Evolutionary conservation across 352 stramenopile genomes (phyloP).

Genomic region (Saprolegnia parasitica): DNA sequence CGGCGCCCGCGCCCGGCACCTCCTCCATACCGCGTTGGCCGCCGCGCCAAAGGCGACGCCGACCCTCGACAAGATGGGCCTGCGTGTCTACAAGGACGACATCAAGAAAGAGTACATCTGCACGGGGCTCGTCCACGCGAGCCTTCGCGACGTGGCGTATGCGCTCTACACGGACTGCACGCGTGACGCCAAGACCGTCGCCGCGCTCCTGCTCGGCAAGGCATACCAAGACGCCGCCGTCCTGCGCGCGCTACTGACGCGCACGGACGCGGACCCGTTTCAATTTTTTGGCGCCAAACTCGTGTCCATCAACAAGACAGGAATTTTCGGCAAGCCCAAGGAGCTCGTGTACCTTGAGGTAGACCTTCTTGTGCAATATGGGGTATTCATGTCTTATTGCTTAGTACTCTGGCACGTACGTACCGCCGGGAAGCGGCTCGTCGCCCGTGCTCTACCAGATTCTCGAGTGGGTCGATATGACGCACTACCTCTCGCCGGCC

Average conservation of each 20-base stretch:
- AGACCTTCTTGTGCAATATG: background rate
- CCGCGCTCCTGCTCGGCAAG: slow-evolving; percentile 15
- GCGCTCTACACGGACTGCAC: slow-evolving; percentile 11
- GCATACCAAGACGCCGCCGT: slow-evolving; percentile 22
- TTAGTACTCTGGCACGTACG: slow-evolving; percentile 11
- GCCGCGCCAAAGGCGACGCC: background rate
- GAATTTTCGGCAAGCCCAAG: slow-evolving; percentile 9
- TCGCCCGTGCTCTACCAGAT: slow-evolving; percentile 21
- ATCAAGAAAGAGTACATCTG: background rate
- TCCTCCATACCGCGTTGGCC: background rate
- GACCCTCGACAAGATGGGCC: slow-evolving; percentile 8
- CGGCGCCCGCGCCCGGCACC: background rate
- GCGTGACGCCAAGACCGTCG: slow-evolving; percentile 10
- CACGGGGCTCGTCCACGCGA: background rate
- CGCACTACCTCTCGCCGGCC: background rate
- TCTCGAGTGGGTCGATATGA: slow-evolving; percentile 24
- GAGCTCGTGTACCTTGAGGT: slow-evolving; percentile 18
- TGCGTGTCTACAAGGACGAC: slow-evolving; percentile 14
- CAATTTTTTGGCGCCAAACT: slow-evolving; percentile 16
- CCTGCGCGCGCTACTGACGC: background rate
- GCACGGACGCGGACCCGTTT: slow-evolving; percentile 4
- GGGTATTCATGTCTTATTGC: too few relatives aligned
- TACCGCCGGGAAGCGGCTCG: background rate
- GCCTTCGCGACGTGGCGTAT: slow-evolving; percentile 10
- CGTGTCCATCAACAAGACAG: background rate